Percentiles rank a stretch among this genome's conserved stretches.
Evolutionary conservation across 164 flowering plant species (phyloP).

Genomic region (Brasenia schreberi): DNA sequence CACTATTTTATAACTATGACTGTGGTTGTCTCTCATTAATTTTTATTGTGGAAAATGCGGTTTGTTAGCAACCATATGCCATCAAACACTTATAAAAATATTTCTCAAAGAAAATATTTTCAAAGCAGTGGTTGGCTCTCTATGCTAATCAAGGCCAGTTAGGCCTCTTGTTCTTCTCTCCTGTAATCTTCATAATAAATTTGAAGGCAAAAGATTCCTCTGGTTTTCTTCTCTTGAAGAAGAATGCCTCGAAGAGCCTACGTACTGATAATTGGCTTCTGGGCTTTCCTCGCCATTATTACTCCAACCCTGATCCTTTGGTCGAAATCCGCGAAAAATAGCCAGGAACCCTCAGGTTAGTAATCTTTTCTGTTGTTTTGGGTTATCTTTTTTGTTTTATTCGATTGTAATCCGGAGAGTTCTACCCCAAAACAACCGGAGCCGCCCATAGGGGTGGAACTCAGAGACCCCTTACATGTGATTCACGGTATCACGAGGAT

Average conservation of each 20-base stretch:
- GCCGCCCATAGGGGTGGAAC: too few species aligned
- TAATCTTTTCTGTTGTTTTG: neutral
- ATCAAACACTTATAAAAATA: neutral
- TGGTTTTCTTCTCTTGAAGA: neutral
- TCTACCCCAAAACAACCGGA: neutral
- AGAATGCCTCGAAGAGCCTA: slow-evolving; percentile 37
- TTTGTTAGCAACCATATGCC: neutral
- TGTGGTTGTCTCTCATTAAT: too few species aligned
- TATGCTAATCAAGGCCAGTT: neutral
- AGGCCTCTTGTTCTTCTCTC: neutral
- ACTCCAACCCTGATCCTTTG: slow-evolving; percentile 46
- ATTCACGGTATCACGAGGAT: neutral
- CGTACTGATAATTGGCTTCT: slow-evolving; percentile 43
- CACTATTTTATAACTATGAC: too few species aligned
- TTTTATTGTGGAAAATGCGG: neutral
- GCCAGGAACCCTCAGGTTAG: neutral
- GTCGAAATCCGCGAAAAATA: slow-evolving; percentile 25
- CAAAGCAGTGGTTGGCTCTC: neutral
- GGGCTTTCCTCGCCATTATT: slow-evolving; percentile 53
- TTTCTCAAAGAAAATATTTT: neutral
- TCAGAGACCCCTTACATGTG: neutral
- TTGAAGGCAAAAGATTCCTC: neutral
- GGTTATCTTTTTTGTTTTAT: neutral
- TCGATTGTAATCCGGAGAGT: neutral
- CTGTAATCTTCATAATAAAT: neutral